Evolutionary conservation across 441 rosid species (phyloP), one percentile per base, ranked within the genome.

Genomic region (Iberis amara): DNA sequence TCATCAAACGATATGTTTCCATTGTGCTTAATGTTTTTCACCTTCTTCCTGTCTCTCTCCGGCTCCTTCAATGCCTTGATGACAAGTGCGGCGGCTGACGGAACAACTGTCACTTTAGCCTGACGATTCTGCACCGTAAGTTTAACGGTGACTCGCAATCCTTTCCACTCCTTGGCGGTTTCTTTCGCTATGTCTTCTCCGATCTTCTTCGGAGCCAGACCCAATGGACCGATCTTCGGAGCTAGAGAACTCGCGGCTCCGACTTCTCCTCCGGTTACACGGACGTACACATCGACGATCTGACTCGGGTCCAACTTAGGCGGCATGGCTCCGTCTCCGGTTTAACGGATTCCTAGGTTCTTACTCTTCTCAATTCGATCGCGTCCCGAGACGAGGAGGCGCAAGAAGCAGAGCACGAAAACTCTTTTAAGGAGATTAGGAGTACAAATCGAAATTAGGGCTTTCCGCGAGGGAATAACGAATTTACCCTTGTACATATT

Each of bases 171-270:
- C 70, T 84, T 81, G 37, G 96, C 86, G 0, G 88, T 85, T 60
- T 85, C 91, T 55, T 85, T 80, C 6, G 96, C 94, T 49, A 88
- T 88, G 44, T 88, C 94, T 62, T 88, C 94, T 12, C 96, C 94
- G 43, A 85, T 85, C 69, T 88, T 85, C 77, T 88, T 88, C 0
- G 96, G 94, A 7, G 96, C 83, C n/a, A 88, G 82, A 36, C 95
- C 95, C 11, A 85, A 79, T 0, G 95, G 96, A 11, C 95, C 96
- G 66, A 88, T 85, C 60, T 88, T 88, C 0, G 96, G 96, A 4
- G 95, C 92, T 26, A 68, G 68, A 9, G 72, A 68, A 56, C 68
- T 62, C 26, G 72, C 95, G 0, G 96, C 21, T 23, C 96, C 95
- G 1, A 88, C 92, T 66, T 85, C 96, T 1, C 96, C 95, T 7